A percentile compares a stretch with the other conserved stretches of the same genome.
phyloP scores from a whole-genome alignment of 352 stramenopile species.

The Phytophthora crassamura region DNA sequence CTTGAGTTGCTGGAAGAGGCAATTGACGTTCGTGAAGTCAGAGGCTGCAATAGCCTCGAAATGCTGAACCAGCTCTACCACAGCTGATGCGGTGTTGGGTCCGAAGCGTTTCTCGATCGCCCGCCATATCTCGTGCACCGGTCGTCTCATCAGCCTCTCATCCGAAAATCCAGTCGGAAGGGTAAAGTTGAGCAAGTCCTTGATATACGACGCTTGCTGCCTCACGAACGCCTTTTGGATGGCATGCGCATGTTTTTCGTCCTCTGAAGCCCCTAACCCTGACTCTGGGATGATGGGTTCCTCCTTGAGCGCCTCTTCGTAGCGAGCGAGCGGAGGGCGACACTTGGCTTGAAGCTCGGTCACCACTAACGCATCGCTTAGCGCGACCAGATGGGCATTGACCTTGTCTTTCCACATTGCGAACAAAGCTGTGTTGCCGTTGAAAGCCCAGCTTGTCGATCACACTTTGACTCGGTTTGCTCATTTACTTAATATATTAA shows the following conservation, averaged over 20 bases:
- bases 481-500: slow-evolving; percentile 19
- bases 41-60: not conserved
- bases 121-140: slow-evolving; percentile 11
- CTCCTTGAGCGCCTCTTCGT: not conserved
- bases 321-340: not conserved
- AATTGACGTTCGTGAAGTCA: not conserved
- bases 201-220: slow-evolving; percentile 11
- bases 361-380: not conserved
- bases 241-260: not conserved
- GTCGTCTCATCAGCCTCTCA: not conserved
- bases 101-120: not conserved
- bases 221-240: slow-evolving; percentile 5
- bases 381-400: not conserved
- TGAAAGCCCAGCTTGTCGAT: not conserved
- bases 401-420: not conserved
- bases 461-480: not conserved
- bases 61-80: not conserved
- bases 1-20: slow-evolving; percentile 6
- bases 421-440: not conserved
- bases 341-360: too few species aligned
- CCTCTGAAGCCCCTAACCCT: not conserved
- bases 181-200: slow-evolving; percentile 3
- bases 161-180: not conserved
- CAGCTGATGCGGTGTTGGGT: not conserved
- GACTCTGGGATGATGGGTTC: not conserved